These are phyloP conservation scores for Telfairia occidentalis DNA, from an alignment of 331 rosid genomes.

Conservation along the genomic window DNA sequence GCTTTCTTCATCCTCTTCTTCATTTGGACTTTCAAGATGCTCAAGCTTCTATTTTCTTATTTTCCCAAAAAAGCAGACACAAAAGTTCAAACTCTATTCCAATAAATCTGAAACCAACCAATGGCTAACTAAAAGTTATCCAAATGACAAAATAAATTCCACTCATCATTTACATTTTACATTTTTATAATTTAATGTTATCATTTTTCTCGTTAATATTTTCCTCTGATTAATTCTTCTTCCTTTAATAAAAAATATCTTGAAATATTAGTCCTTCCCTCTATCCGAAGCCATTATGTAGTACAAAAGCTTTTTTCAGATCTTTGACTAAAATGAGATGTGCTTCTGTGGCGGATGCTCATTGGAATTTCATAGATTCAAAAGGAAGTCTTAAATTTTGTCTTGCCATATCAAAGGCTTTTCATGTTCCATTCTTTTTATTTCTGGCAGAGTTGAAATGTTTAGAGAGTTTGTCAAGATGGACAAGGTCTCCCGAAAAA, in stretches of 20 bases:
- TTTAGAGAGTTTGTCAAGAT: constrained; percentile 86
- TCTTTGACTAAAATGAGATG: not conserved
- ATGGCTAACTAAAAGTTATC: not conserved
- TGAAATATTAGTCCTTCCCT: not conserved
- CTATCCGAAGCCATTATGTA: not conserved
- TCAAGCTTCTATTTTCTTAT: too few relatives aligned
- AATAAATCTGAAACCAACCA: not conserved
- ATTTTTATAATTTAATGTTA: not conserved
- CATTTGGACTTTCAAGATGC: too few relatives aligned
- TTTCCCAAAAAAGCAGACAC: too few relatives aligned
- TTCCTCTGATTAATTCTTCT: not conserved
- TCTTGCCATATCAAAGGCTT: not conserved
- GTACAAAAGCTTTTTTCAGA: not conserved
- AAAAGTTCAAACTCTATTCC: not conserved
- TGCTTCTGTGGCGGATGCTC: not conserved
- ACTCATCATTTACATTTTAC: not conserved
- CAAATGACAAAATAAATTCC: not conserved
- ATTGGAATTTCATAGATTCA: not conserved
- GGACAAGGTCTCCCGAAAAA: constrained; percentile 85
- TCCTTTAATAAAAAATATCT: not conserved
- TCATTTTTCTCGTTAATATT: not conserved
- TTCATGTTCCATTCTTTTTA: constrained; percentile 8
- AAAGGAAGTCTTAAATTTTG: not conserved
- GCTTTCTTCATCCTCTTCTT: too few relatives aligned
- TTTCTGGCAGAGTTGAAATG: constrained; percentile 76